Evolutionary conservation across 805 yeast species (phyloP).

Genomic region (Starmerella sirachaensis): DNA sequence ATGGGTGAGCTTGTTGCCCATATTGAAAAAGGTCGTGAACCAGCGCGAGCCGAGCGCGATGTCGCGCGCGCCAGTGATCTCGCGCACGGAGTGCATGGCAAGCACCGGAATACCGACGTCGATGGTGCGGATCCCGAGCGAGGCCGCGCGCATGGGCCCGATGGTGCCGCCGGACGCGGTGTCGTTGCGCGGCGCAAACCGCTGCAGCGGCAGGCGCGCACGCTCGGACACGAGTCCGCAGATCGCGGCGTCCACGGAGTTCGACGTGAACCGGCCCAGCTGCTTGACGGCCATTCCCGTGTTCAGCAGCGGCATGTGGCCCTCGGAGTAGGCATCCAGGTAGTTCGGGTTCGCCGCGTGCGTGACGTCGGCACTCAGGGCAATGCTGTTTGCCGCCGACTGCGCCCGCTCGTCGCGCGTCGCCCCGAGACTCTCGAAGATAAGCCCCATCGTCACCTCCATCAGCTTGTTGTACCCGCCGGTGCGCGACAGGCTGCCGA

Average conservation of each 20-base stretch:
- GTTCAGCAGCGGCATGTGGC: slow-evolving; percentile 72
- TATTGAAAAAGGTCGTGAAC: slow-evolving; percentile 44
- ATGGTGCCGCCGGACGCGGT: slow-evolving; percentile 94
- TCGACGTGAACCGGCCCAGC: slow-evolving; percentile 89
- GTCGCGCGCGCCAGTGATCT: slow-evolving; percentile 76
- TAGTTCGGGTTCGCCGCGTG: slow-evolving; percentile 96
- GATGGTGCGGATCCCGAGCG: slow-evolving; percentile 73
- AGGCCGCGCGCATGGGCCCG: slow-evolving; percentile 85
- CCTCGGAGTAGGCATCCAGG: slow-evolving; percentile 55
- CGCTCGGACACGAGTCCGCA: slow-evolving; percentile 57
- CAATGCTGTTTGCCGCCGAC: slow-evolving; percentile 51
- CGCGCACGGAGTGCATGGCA: slow-evolving; percentile 89
- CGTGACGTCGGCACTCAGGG: slow-evolving; percentile 89
- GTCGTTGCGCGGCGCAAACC: slow-evolving; percentile 83
- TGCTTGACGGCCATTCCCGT: slow-evolving; percentile 92
- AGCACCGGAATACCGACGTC: slow-evolving; percentile 87
- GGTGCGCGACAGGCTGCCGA: slow-evolving; percentile 90
- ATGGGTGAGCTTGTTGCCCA: slow-evolving; percentile 11
- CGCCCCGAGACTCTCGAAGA: slow-evolving; percentile 44
- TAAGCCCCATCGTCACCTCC: slow-evolving; percentile 62
- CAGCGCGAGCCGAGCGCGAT: slow-evolving; percentile 49
- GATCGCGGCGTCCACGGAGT: slow-evolving; percentile 79
- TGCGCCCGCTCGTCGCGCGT: slow-evolving; percentile 29
- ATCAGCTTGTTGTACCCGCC: slow-evolving; percentile 91
- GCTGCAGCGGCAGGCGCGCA: slow-evolving; percentile 66